Conservation (phyloP, 352 stramenopile species). For the Phytophthora hybrid region DNA sequence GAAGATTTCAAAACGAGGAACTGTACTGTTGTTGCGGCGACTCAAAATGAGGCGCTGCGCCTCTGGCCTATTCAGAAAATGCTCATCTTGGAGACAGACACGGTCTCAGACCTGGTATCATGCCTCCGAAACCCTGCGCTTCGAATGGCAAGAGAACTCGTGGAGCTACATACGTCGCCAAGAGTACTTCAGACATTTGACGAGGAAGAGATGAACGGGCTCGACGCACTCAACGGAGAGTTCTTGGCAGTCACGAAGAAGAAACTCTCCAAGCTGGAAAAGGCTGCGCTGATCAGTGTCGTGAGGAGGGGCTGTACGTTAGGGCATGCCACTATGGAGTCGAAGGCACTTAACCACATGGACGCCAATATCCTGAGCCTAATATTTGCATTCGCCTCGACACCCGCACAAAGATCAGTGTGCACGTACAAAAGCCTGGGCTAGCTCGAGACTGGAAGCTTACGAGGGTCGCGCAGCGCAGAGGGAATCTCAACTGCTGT, state of each 20-base stretch:
- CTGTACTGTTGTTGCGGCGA: not conserved
- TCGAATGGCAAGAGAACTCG: not conserved
- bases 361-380: not conserved
- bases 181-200: not conserved
- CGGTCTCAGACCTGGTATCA: not conserved
- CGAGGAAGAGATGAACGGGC: not conserved
- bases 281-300: not conserved
- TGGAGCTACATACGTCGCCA: not conserved
- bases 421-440: too few species aligned
- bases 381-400: not conserved
- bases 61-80: not conserved
- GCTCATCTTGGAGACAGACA: not conserved
- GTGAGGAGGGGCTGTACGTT: not conserved
- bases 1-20: too few species aligned
- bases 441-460: too few species aligned
- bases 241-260: not conserved
- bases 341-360: not conserved
- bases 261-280: not conserved
- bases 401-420: not conserved
- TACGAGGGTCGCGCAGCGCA: too few species aligned
- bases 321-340: not conserved
- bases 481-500: too few species aligned
- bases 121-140: not conserved
- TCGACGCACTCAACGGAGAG: not conserved
- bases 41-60: not conserved